Conservation (phyloP, 495 filamentous ascomycete species). For the Penicillium dipodomyicola region DNA sequence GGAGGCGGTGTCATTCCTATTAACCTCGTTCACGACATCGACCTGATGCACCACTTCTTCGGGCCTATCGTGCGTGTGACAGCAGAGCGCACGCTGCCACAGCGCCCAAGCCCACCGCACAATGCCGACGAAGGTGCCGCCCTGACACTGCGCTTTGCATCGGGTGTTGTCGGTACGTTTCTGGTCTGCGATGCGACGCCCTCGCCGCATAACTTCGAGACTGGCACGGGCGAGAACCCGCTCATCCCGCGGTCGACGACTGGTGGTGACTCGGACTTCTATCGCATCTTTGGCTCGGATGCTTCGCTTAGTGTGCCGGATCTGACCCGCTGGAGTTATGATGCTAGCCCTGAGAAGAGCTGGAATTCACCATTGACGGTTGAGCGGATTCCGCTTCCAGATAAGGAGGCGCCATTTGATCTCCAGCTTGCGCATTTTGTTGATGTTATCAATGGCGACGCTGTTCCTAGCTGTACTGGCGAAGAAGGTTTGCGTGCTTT, state of each 20-base stretch:
- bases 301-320: constrained; percentile 57
- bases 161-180: constrained; percentile 59
- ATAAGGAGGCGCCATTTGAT: constrained; percentile 51
- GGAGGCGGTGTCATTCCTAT: constrained; percentile 53
- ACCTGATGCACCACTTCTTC: constrained; percentile 57
- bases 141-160: constrained; percentile 53
- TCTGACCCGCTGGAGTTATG: constrained; percentile 54
- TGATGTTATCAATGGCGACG: constrained; percentile 45
- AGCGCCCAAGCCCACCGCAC: constrained; percentile 36
- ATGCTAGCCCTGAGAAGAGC: constrained; percentile 31
- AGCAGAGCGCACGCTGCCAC: constrained; percentile 46
- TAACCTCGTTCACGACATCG: constrained; percentile 61
- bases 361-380: constrained; percentile 32
- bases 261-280: constrained; percentile 42
- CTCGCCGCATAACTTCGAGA: constrained; percentile 54
- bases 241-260: constrained; percentile 40
- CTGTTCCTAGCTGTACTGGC: constrained; percentile 44
- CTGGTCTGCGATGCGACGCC: constrained; percentile 52
- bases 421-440: constrained; percentile 57
- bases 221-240: constrained; percentile 59
- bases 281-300: constrained; percentile 55
- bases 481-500: constrained; percentile 47
- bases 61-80: constrained; percentile 52
- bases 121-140: constrained; percentile 58
- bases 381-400: constrained; percentile 35